Evolutionary conservation across 179 eudicot genomes (phyloP).

Genomic region (Actinidia chinensis): DNA sequence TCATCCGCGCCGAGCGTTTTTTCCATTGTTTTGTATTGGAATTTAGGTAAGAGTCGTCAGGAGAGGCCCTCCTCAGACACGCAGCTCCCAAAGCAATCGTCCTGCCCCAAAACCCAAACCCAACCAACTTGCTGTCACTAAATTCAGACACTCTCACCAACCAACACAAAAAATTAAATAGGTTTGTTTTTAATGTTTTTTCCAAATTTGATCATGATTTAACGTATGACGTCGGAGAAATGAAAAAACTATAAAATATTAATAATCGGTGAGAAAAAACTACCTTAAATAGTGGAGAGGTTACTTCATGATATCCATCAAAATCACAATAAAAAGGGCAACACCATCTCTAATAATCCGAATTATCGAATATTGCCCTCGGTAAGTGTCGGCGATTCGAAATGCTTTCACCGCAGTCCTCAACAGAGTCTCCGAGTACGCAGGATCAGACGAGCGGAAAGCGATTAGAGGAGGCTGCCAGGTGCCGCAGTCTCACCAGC

Average conservation of each 20-base stretch:
- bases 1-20: constrained; percentile 91
- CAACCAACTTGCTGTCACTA: background rate
- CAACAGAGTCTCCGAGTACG: constrained; percentile 63
- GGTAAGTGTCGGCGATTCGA: constrained; percentile 57
- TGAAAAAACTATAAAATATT: no score
- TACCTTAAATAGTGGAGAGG: background rate
- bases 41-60: constrained; percentile 57
- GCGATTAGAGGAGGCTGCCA: constrained; percentile 88
- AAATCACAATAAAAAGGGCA: constrained; percentile 96
- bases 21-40: constrained; percentile 69
- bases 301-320: constrained; percentile 61
- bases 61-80: constrained; percentile 79
- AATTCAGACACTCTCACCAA: background rate
- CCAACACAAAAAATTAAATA: no score
- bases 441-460: constrained; percentile 64
- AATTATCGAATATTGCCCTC: constrained; percentile 90
- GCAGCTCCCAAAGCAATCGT: constrained; percentile 97
- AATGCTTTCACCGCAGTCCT: constrained; percentile 51
- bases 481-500: constrained; percentile 95
- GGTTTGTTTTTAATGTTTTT: no score
- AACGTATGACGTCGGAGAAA: no score
- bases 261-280: background rate
- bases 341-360: constrained; percentile 55
- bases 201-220: no score
- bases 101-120: constrained; percentile 43